These are phyloP conservation scores for Fusarium burgessii DNA, from an alignment of 2,329 filamentous ascomycete genomes.

Conservation along the genomic window DNA sequence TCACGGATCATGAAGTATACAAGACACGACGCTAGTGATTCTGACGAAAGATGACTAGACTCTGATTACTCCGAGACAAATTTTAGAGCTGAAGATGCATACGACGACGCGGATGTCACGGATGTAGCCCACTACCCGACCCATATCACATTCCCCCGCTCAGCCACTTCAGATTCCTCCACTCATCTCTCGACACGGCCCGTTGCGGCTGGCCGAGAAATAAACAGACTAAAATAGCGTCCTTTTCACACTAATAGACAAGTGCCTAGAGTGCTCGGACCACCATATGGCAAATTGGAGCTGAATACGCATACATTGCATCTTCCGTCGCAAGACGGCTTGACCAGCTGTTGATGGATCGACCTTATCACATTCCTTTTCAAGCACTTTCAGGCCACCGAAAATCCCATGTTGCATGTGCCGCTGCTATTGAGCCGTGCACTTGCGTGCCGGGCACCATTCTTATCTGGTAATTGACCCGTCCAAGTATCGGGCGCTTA, in stretches of 20 bases:
- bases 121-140: background rate
- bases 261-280: background rate
- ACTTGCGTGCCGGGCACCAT: background rate
- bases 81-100: constrained; percentile 4
- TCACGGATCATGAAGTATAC: background rate
- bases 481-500: background rate
- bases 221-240: background rate
- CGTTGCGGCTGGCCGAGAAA: background rate
- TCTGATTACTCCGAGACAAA: background rate
- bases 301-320: background rate
- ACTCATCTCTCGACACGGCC: background rate
- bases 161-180: background rate
- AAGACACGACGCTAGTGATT: background rate
- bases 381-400: background rate
- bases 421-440: rapidly evolving
- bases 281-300: background rate
- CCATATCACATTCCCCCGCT: constrained; percentile 9
- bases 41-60: background rate
- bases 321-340: background rate
- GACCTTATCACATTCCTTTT: background rate
- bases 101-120: background rate
- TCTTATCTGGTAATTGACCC: background rate
- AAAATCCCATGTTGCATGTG: background rate
- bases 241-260: background rate
- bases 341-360: background rate